These are phyloP conservation scores for Sungouiozyma ichnusensis DNA, from an alignment of 805 yeast species.

Conservation along the genomic window DNA sequence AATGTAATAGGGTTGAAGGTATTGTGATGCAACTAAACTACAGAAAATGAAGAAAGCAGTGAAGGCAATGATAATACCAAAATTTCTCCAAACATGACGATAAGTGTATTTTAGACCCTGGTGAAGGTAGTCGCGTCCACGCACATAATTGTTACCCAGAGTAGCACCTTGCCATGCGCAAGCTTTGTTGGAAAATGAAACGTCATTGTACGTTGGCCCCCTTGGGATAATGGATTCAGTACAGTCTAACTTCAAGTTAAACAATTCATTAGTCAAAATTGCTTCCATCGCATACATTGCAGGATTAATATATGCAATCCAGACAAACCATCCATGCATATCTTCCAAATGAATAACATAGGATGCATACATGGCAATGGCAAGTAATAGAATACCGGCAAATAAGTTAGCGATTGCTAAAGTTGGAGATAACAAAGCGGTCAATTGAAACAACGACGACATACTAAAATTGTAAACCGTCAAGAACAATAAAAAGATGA, in stretches of 20 bases:
- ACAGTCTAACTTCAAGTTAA: constrained; percentile 46
- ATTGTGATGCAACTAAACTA: constrained; percentile 27
- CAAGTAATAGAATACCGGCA: constrained; percentile 44
- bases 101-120: constrained; percentile 40
- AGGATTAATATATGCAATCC: constrained; percentile 53
- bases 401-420: constrained; percentile 50
- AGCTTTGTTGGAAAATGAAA: constrained; percentile 32
- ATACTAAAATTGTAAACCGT: constrained; percentile 36
- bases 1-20: constrained; percentile 7
- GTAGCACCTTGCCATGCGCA: constrained; percentile 55
- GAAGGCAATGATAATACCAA: constrained; percentile 52
- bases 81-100: constrained; percentile 67
- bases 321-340: constrained; percentile 65
- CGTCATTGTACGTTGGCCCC: constrained; percentile 42
- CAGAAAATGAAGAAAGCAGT: constrained; percentile 29
- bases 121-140: constrained; percentile 46
- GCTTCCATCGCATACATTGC: constrained; percentile 51
- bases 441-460: constrained; percentile 41
- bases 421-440: constrained; percentile 41
- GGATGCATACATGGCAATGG: constrained; percentile 51
- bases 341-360: constrained; percentile 48
- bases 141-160: constrained; percentile 41
- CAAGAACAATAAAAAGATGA: constrained; percentile 37
- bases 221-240: constrained; percentile 43
- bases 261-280: constrained; percentile 56